A percentile compares a stretch with the other conserved stretches of the same genome.
phyloP scores from a whole-genome alignment of 2,329 filamentous ascomycete genomes.

The Colletotrichum sp. region DNA sequence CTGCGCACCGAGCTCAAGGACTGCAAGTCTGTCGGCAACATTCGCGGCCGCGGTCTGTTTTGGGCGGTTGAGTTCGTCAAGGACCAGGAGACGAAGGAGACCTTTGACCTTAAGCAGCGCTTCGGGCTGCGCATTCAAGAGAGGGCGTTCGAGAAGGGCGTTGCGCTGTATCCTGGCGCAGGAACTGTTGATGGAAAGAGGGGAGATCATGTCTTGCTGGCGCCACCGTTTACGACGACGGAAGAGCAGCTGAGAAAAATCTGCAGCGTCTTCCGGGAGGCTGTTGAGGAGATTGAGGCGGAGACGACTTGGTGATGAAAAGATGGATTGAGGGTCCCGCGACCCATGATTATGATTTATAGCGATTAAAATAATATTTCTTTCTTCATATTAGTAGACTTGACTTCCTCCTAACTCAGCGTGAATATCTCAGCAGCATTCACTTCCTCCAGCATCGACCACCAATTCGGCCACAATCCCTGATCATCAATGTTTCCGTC shows the following conservation, averaged over 20 bases:
- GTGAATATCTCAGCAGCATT: conserved; percentile 6
- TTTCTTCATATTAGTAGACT: neutral
- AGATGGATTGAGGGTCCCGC: neutral
- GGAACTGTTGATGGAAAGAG: conserved; percentile 64
- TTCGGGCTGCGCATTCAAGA: conserved; percentile 33
- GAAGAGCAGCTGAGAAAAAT: neutral
- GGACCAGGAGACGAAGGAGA: conserved; percentile 37
- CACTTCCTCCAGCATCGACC: conserved; percentile 20
- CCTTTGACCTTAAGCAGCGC: conserved; percentile 33
- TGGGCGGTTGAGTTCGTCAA: conserved; percentile 52
- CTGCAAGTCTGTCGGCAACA: conserved; percentile 41
- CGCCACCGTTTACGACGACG: conserved; percentile 71
- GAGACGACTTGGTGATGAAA: neutral
- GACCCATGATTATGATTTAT: neutral
- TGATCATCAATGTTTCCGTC: conserved; percentile 8
- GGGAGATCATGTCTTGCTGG: conserved; percentile 74
- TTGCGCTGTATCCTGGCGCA: conserved; percentile 54
- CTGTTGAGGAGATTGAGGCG: conserved; percentile 6
- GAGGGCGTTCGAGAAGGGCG: conserved; percentile 28
- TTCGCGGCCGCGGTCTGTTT: conserved; percentile 48
- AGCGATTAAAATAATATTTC: neutral
- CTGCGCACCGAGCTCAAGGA: conserved; percentile 29
- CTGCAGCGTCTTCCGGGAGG: conserved; percentile 1
- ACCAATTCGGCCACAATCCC: conserved; percentile 22
- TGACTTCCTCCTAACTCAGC: neutral